Evolutionary conservation across 2,329 filamentous ascomycete genomes (phyloP).

Genomic region (Sarocladium brachiariae): DNA sequence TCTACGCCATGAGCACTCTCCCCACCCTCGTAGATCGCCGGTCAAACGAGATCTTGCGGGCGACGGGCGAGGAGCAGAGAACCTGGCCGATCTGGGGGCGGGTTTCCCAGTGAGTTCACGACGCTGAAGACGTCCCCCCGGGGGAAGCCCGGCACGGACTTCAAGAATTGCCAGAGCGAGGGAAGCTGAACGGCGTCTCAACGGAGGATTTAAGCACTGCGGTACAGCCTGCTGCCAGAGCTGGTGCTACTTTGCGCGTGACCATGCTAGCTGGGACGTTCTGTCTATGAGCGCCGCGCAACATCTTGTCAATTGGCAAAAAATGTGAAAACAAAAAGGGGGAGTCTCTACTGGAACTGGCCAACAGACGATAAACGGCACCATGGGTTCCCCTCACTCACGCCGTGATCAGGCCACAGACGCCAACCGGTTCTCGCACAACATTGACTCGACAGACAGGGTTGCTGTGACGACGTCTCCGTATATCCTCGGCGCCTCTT

Average conservation of each 20-base stretch:
- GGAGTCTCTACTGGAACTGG: too few species aligned
- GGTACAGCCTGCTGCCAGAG: constrained; percentile 85
- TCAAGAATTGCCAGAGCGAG: constrained; percentile 74
- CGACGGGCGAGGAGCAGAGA: constrained; percentile 58
- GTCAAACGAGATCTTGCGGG: constrained; percentile 91
- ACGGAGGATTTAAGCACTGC: constrained; percentile 85
- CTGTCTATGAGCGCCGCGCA: too few species aligned
- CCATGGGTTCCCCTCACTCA: constrained; percentile 2
- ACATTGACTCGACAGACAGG: constrained; percentile 40
- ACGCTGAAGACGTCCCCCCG: constrained; percentile 88
- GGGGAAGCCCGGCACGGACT: constrained; percentile 84
- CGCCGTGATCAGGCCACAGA: constrained; percentile 27
- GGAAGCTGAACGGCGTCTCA: constrained; percentile 84
- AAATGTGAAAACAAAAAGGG: too few species aligned
- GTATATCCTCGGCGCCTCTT: constrained; percentile 62
- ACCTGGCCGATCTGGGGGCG: constrained; percentile 58
- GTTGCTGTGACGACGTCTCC: constrained; percentile 53
- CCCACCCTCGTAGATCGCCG: constrained; percentile 69
- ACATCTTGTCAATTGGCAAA: too few species aligned
- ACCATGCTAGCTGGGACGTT: constrained; percentile 79
- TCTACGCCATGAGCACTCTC: constrained; percentile 81
- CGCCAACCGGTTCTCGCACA: constrained; percentile 26
- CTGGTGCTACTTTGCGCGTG: constrained; percentile 61
- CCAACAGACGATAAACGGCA: too few species aligned
- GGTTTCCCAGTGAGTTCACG: constrained; percentile 73